A percentile compares a stretch with the other conserved stretches of the same genome.
Conservation (phyloP, 306 rosid genomes). For the Clitoria ternatea region DNA sequence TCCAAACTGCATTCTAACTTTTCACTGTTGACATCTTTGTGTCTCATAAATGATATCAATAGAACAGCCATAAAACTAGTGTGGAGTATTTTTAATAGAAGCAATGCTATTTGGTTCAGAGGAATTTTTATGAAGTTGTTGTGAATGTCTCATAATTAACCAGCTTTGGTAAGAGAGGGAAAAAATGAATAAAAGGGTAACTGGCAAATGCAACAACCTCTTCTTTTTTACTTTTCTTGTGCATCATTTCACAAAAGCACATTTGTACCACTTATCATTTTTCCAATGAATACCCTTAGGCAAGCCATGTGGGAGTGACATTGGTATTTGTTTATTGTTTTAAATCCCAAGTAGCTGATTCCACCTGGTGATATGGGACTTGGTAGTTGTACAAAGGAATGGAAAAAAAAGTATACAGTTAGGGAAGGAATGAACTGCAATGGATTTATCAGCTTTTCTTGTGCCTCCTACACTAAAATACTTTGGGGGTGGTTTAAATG, state of each 20-base stretch:
- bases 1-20: constrained; percentile 9
- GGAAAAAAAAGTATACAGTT: background rate
- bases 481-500: background rate
- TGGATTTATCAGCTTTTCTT: background rate
- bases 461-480: background rate
- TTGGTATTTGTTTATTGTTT: background rate
- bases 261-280: background rate
- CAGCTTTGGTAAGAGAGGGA: background rate
- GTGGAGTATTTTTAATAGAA: constrained; percentile 1
- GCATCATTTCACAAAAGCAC: background rate
- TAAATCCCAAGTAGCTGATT: background rate
- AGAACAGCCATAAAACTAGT: constrained; percentile 16
- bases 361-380: background rate
- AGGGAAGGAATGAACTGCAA: background rate
- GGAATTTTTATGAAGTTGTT: background rate
- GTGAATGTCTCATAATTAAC: background rate
- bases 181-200: background rate
- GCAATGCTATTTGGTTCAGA: background rate
- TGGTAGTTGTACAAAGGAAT: background rate
- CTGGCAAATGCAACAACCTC: background rate
- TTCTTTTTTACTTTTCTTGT: background rate
- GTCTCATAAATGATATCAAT: background rate
- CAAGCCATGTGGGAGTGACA: background rate
- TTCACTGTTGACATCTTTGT: background rate
- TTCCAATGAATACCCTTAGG: background rate